Percentiles rank a stretch among this genome's conserved stretches.
Conservation (phyloP, 2,329 filamentous ascomycete genomes). For the Chlorencoelia australis region DNA sequence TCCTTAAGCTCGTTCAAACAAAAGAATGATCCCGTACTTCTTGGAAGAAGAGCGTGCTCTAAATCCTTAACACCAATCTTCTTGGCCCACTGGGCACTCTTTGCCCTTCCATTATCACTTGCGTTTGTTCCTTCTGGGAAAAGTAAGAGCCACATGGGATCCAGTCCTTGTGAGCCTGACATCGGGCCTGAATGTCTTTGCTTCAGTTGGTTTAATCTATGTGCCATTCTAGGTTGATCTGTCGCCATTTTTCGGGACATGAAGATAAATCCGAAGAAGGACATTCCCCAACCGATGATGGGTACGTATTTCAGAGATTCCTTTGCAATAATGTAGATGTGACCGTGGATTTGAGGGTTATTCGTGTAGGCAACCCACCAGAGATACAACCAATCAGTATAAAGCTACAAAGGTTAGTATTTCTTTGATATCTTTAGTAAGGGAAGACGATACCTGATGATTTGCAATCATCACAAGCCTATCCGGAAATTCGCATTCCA, state of each 20-base stretch:
- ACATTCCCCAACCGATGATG: slow-evolving; percentile 69
- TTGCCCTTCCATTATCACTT: slow-evolving; percentile 57
- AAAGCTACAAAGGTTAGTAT: slow-evolving; percentile 43
- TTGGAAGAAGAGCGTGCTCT: slow-evolving; percentile 64
- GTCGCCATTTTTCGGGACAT: slow-evolving; percentile 81
- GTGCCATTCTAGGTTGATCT: slow-evolving; percentile 65
- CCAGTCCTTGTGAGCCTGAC: slow-evolving; percentile 43
- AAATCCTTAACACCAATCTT: slow-evolving; percentile 65
- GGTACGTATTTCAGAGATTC: slow-evolving; percentile 77
- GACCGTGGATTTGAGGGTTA: slow-evolving; percentile 65
- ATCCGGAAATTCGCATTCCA: slow-evolving; percentile 73
- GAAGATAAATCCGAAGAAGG: slow-evolving; percentile 85
- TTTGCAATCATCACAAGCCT: slow-evolving; percentile 78
- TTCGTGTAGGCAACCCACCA: slow-evolving; percentile 91
- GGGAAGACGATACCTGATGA: slow-evolving; percentile 68
- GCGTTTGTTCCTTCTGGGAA: slow-evolving; percentile 85
- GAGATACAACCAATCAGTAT: slow-evolving; percentile 85
- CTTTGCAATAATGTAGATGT: slow-evolving; percentile 84
- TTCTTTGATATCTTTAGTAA: too few relatives aligned
- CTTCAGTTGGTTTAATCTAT: slow-evolving; percentile 63
- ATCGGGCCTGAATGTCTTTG: slow-evolving; percentile 41
- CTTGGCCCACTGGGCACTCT: slow-evolving; percentile 65
- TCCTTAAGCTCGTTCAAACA: slow-evolving; percentile 66
- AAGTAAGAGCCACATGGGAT: slow-evolving; percentile 84
- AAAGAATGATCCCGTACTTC: slow-evolving; percentile 73